Base-by-base conservation (phyloP, 139 green algal genomes). In the Chlorella sp. region DNA sequence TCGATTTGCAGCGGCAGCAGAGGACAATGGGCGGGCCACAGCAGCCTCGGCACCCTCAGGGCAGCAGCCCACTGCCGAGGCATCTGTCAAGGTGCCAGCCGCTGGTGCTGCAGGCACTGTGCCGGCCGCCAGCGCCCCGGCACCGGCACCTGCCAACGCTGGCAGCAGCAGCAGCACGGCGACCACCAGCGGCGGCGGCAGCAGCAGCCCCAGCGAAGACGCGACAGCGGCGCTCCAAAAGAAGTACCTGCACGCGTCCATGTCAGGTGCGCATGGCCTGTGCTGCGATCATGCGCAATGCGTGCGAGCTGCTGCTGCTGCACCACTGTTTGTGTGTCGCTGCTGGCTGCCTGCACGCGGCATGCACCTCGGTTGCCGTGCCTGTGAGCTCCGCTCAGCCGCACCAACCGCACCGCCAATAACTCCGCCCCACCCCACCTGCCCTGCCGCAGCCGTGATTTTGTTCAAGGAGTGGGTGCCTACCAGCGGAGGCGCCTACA, bases 381-480 rank as follows among this genome's bases (percentile, higher is more conserved):
- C 58, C 9, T 65, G 34, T 62, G 3, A 20, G 38, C 14, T 24
- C 22, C 40, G 22, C 43, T 11, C n/a, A n/a, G n/a, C n/a, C n/a
- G n/a, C n/a, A n/a, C n/a, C n/a, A n/a, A n/a, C n/a, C n/a, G n/a
- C n/a, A n/a, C n/a, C n/a, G n/a, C n/a, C n/a, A n/a, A n/a, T n/a
- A n/a, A n/a, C n/a, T n/a, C n/a, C n/a, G n/a, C n/a, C n/a, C n/a
- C n/a, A n/a, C n/a, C n/a, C n/a, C n/a, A n/a, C n/a, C n/a, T n/a
- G 46, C 58, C 40, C 13, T 44, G 40, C 58, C 5, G 70, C 81
- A 81, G 87, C 87, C 22, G 56, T 90, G 24, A 80, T 90, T n/a
- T 54, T 90, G 60, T 84, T 90, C 43, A 80, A 88, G 72, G 75
- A 67, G 0, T 90, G 87, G 87, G 83, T 90, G n/a, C 83, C 87